These are phyloP conservation scores for Striga asiatica DNA, from an alignment of 257 asterid species.

Conservation along the genomic window DNA sequence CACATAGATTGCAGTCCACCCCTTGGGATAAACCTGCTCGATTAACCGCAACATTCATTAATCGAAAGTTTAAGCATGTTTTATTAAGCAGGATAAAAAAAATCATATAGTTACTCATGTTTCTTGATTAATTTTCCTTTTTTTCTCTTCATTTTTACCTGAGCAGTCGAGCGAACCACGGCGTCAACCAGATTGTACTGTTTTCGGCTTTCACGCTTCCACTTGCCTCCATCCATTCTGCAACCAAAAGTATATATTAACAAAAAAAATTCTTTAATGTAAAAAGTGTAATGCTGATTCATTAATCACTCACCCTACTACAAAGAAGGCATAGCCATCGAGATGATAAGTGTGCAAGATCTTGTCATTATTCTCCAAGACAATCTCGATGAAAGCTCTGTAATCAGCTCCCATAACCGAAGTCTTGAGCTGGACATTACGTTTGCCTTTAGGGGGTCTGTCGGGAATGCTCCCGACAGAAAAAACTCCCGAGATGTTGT, in stretches of 20 bases:
- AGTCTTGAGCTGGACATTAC: conserved; percentile 28
- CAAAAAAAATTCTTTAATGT: background rate
- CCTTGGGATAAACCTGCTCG: conserved; percentile 70
- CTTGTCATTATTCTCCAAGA: conserved; percentile 50
- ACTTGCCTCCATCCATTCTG: conserved; percentile 57
- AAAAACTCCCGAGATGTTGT: conserved; percentile 42
- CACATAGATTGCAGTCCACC: conserved; percentile 64
- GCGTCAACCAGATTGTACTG: conserved; percentile 62
- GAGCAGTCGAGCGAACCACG: conserved; percentile 45
- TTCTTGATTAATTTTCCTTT: no score
- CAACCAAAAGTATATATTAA: background rate
- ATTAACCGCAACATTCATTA: background rate
- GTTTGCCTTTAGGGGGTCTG: conserved; percentile 22
- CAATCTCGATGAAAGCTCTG: conserved; percentile 52
- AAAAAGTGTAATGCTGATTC: no score
- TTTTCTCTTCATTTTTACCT: conserved; percentile 33
- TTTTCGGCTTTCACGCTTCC: conserved; percentile 37
- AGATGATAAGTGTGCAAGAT: conserved; percentile 61
- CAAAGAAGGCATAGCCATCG: conserved; percentile 64
- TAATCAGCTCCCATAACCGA: conserved; percentile 57
- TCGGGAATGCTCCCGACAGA: conserved; percentile 49
- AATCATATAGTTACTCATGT: no score
- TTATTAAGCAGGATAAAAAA: no score
- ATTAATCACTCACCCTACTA: conserved; percentile 48
- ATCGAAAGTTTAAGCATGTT: background rate